Percentiles rank a stretch among this genome's conserved stretches.
These are phyloP conservation scores for Diplodia corticola DNA, from an alignment of 2,329 filamentous ascomycete species.

Conservation along the genomic window DNA sequence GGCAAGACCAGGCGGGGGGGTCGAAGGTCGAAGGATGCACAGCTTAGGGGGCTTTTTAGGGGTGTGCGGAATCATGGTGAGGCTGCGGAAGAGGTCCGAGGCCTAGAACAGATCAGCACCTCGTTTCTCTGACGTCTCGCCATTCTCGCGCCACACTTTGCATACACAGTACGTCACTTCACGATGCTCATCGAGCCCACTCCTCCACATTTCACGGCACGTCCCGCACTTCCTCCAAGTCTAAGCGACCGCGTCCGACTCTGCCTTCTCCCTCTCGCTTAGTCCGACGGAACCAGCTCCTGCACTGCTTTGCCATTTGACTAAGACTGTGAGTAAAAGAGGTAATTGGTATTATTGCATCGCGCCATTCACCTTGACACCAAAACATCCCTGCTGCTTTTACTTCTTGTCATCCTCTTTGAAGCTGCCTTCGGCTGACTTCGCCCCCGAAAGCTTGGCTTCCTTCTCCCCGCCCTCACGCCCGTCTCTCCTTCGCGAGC, in stretches of 20 bases:
- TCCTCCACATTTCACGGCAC: neutral
- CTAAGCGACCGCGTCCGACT: neutral
- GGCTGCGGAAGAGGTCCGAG: neutral
- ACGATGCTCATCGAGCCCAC: neutral
- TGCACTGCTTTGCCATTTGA: neutral
- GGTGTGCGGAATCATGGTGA: neutral
- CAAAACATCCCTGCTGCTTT: too few species aligned
- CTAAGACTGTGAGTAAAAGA: neutral
- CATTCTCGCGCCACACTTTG: neutral
- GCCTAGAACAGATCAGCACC: neutral
- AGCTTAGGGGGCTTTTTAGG: neutral
- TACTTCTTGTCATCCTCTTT: conserved; percentile 3
- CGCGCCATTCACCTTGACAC: conserved; percentile 12
- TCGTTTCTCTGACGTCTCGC: neutral
- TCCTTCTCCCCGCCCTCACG: conserved; percentile 36
- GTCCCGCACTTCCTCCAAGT: neutral
- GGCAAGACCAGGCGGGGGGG: neutral
- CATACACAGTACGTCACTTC: neutral
- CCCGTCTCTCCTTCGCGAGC: conserved; percentile 30
- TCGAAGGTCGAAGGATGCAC: neutral
- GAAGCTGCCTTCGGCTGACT: conserved; percentile 6
- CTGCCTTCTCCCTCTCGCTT: neutral
- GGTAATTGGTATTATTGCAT: neutral
- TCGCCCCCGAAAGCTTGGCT: conserved; percentile 28
- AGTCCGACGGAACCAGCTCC: neutral